Evolutionary conservation across 441 rosid species (phyloP).

Genomic region (Aquilaria agallochum): DNA sequence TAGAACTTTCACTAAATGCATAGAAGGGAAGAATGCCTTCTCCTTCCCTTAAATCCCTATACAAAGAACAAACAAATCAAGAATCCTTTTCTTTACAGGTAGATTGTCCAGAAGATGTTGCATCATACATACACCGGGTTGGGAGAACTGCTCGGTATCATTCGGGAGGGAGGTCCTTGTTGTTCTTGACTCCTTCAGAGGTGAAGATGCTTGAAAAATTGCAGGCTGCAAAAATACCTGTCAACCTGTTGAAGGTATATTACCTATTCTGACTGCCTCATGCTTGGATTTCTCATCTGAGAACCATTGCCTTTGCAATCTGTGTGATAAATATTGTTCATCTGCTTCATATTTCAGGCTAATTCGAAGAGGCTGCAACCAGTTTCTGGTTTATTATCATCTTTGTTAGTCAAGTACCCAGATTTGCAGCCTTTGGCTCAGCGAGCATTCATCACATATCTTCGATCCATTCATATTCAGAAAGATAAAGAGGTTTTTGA

Average conservation of each 20-base stretch:
- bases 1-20: constrained; percentile 15
- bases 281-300: neutral
- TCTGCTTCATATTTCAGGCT: constrained; percentile 42
- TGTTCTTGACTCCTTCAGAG: constrained; percentile 88
- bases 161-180: constrained; percentile 68
- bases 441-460: constrained; percentile 74
- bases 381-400: constrained; percentile 60
- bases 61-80: too few relatives aligned
- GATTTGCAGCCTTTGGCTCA: constrained; percentile 71
- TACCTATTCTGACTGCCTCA: neutral
- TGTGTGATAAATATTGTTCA: constrained; percentile 13
- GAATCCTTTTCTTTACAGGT: constrained; percentile 35
- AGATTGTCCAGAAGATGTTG: constrained; percentile 96
- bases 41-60: neutral
- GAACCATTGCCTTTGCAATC: constrained; percentile 1
- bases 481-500: constrained; percentile 91
- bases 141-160: constrained; percentile 94
- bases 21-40: neutral
- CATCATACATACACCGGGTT: constrained; percentile 92
- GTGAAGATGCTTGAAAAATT: constrained; percentile 88
- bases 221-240: constrained; percentile 67
- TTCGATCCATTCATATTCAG: constrained; percentile 77
- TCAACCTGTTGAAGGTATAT: constrained; percentile 66
- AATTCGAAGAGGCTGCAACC: constrained; percentile 63
- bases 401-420: constrained; percentile 66